Conservation (phyloP, 108 stramenopile genomes). For the Licmophora abbreviata region DNA sequence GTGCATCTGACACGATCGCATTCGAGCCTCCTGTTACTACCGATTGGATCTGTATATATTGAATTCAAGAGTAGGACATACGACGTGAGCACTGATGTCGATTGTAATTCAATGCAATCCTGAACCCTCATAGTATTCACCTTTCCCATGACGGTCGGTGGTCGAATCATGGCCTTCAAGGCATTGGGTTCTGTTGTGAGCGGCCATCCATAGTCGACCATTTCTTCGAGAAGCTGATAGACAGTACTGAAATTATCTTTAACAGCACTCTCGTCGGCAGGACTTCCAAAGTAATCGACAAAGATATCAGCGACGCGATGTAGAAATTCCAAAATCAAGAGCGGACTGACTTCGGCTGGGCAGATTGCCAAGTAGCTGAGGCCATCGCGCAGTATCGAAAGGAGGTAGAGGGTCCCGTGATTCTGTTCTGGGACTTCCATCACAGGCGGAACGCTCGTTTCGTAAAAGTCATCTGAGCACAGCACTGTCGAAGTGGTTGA, state of each 20-base stretch:
- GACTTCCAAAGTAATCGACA: constrained; percentile 88
- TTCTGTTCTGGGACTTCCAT: constrained; percentile 75
- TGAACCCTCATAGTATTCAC: constrained; percentile 22
- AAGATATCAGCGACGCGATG: constrained; percentile 94
- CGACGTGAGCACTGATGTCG: constrained; percentile 11
- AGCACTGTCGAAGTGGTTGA: constrained; percentile 44
- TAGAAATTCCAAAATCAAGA: constrained; percentile 92
- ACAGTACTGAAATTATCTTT: constrained; percentile 96
- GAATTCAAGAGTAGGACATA: background rate
- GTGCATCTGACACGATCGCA: constrained; percentile 51
- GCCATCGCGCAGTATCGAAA: constrained; percentile 76
- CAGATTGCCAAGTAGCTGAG: constrained; percentile 88
- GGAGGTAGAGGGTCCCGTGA: constrained; percentile 45
- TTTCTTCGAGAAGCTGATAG: constrained; percentile 96
- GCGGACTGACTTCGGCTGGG: constrained; percentile 81
- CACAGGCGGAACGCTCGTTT: constrained; percentile 60
- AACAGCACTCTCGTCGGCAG: constrained; percentile 89
- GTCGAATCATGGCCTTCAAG: constrained; percentile 91
- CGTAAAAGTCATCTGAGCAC: constrained; percentile 35
- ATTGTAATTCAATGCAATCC: background rate
- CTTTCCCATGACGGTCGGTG: constrained; percentile 86
- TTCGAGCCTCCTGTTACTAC: constrained; percentile 45
- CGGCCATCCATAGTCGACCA: constrained; percentile 98
- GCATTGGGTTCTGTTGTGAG: constrained; percentile 98
- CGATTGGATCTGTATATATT: constrained; percentile 24